phyloP scores from a whole-genome alignment of 768 basidiomycete species.

The Russula sp. region DNA sequence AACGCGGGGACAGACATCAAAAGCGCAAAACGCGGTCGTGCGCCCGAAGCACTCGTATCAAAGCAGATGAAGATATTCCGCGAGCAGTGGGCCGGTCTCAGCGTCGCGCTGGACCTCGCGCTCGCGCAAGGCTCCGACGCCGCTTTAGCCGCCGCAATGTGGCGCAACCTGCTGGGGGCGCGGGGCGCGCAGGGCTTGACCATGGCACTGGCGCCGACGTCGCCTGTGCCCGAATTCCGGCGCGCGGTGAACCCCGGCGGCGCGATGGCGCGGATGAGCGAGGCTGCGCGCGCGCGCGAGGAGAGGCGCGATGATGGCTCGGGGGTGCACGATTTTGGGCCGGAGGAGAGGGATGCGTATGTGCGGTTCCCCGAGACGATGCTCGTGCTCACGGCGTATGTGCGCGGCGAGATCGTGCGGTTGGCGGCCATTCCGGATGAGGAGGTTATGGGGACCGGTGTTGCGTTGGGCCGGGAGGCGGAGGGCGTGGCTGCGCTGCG shows the following conservation, averaged over 20 bases:
- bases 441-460: constrained; percentile 4
- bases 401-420: constrained; percentile 16
- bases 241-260: constrained; percentile 67
- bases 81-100: constrained; percentile 85
- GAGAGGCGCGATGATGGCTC: constrained; percentile 58
- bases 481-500: constrained; percentile 12
- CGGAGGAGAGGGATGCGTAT: constrained; percentile 55
- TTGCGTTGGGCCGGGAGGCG: constrained; percentile 11
- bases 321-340: constrained; percentile 64
- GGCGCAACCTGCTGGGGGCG: constrained; percentile 86
- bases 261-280: constrained; percentile 52
- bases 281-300: constrained; percentile 41
- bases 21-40: constrained; percentile 38
- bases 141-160: constrained; percentile 80
- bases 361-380: constrained; percentile 70
- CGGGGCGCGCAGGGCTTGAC: constrained; percentile 71
- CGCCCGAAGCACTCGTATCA: constrained; percentile 72
- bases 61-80: constrained; percentile 89
- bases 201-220: constrained; percentile 21
- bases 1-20: not conserved
- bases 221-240: constrained; percentile 35
- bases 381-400: constrained; percentile 47
- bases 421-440: constrained; percentile 16
- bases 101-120: constrained; percentile 71
- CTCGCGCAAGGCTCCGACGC: constrained; percentile 61